Percentiles rank a stretch among this genome's conserved stretches.
Evolutionary conservation across 177 flowering plant genomes (phyloP).

Genomic region (Telopea speciosissima): DNA sequence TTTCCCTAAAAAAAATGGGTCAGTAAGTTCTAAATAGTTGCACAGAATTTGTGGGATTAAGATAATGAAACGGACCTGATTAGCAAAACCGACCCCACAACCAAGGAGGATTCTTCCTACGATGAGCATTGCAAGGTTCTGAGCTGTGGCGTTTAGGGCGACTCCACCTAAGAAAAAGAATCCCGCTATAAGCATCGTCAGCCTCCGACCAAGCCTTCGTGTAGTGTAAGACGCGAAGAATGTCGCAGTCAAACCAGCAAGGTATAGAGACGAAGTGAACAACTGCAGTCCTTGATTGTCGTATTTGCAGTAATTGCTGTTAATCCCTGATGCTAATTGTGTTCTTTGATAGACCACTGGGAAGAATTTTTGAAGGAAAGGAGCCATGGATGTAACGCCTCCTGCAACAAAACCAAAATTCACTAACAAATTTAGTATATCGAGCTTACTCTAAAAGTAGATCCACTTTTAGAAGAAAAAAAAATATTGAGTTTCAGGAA

Average conservation of each 20-base stretch:
- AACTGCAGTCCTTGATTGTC: conserved; percentile 82
- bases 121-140: conserved; percentile 78
- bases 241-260: conserved; percentile 76
- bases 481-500: too few relatives aligned
- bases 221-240: conserved; percentile 95
- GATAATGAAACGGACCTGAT: conserved; percentile 49
- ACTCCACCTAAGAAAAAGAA: conserved; percentile 67
- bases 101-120: conserved; percentile 86
- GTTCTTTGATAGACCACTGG: conserved; percentile 54
- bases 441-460: too few relatives aligned
- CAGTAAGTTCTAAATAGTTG: too few relatives aligned
- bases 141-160: conserved; percentile 64
- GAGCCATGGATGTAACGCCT: conserved; percentile 83
- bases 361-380: conserved; percentile 70
- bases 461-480: too few relatives aligned
- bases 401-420: conserved; percentile 37
- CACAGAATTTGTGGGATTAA: too few relatives aligned
- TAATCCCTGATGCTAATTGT: conserved; percentile 2
- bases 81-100: conserved; percentile 97
- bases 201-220: conserved; percentile 55
- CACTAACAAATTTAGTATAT: neutral
- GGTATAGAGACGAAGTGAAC: conserved; percentile 88
- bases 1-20: too few relatives aligned
- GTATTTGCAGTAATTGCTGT: conserved; percentile 89
- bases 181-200: conserved; percentile 87